A percentile compares a stretch with the other conserved stretches of the same genome.
Conservation (phyloP, 352 stramenopile genomes). For the Phytophthora syringae region DNA sequence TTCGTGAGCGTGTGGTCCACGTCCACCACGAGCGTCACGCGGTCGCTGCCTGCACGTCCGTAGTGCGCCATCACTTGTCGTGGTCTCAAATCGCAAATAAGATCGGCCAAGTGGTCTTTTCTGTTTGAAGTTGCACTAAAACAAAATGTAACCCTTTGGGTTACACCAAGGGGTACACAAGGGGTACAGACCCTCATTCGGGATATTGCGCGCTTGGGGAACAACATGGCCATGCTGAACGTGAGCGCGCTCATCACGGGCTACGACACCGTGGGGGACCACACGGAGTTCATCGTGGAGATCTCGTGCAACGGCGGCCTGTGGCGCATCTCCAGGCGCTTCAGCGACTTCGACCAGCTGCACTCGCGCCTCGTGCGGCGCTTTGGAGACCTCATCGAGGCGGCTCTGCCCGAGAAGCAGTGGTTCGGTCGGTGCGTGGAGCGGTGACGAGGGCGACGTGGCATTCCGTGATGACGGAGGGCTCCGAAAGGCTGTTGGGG, state of each 20-base stretch:
- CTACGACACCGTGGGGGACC: conserved; percentile 84
- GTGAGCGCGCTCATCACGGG: conserved; percentile 82
- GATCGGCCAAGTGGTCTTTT: not conserved
- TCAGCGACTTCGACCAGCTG: conserved; percentile 90
- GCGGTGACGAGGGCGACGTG: conserved; percentile 10
- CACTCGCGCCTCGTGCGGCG: conserved; percentile 74
- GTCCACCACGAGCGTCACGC: conserved; percentile 61
- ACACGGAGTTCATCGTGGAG: conserved; percentile 89
- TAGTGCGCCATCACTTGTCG: conserved; percentile 28
- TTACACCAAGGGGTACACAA: not conserved
- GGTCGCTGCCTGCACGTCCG: conserved; percentile 40
- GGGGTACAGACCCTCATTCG: no score
- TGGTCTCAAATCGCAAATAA: not conserved
- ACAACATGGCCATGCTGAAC: conserved; percentile 73
- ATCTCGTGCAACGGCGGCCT: conserved; percentile 86
- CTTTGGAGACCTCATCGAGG: conserved; percentile 80
- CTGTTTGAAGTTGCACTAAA: conserved; percentile 27
- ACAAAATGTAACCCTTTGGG: not conserved
- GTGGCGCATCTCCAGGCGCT: conserved; percentile 84
- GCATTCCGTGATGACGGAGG: conserved; percentile 53
- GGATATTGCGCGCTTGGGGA: no score
- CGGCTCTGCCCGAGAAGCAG: conserved; percentile 80
- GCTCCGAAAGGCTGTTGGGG: conserved; percentile 4
- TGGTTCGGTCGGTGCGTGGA: conserved; percentile 82
- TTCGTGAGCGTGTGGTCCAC: conserved; percentile 70